Percentiles rank a stretch among this genome's conserved stretches.
These are phyloP conservation scores for Citrus medica DNA, from an alignment of 345 rosid species.

Conservation along the genomic window DNA sequence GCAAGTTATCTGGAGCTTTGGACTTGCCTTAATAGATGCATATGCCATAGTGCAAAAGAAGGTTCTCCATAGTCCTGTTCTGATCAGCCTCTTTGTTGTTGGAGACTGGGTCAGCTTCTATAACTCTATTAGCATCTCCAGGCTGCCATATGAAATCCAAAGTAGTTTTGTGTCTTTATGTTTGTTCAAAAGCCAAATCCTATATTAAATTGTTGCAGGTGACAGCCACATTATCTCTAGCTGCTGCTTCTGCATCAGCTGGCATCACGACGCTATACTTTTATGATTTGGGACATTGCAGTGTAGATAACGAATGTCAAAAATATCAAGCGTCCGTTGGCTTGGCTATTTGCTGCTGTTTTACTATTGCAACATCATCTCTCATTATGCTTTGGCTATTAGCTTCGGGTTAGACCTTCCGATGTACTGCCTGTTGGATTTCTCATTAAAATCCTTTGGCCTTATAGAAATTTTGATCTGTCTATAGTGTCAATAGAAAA, in stretches of 20 bases:
- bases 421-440: conserved; percentile 4
- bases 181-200: neutral
- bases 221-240: conserved; percentile 61
- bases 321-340: conserved; percentile 63
- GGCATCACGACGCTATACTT: conserved; percentile 59
- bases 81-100: conserved; percentile 77
- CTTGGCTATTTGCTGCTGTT: conserved; percentile 76
- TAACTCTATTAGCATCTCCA: conserved; percentile 1
- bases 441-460: neutral
- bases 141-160: neutral
- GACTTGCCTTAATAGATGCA: conserved; percentile 62
- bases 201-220: conserved; percentile 39
- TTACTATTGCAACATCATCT: conserved; percentile 55
- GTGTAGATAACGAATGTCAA: conserved; percentile 45
- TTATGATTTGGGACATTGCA: conserved; percentile 52
- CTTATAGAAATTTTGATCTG: conserved; percentile 12
- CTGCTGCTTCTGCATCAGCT: conserved; percentile 69
- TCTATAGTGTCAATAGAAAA: conserved; percentile 20
- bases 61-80: conserved; percentile 43
- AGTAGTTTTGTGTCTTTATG: neutral
- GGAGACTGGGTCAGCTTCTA: conserved; percentile 74
- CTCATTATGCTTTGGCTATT: conserved; percentile 80
- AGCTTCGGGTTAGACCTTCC: conserved; percentile 37
- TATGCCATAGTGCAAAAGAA: conserved; percentile 57
- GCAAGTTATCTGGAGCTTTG: conserved; percentile 80